Base-by-base conservation (phyloP, 352 stramenopile genomes). In the Globisporangium spiculum region DNA sequence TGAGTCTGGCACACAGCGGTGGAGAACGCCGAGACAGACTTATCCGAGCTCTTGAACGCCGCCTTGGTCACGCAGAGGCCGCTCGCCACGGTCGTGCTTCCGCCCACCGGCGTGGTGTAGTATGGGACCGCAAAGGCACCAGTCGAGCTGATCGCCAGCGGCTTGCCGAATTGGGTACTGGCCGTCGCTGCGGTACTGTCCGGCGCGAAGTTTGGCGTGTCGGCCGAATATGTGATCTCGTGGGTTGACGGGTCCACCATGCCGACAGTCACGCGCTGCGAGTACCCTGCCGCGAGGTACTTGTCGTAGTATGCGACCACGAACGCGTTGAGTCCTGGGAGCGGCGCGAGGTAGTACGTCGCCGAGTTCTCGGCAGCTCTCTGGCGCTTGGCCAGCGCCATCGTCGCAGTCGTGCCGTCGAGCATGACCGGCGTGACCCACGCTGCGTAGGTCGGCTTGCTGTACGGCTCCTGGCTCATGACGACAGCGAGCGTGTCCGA, bases 101-200 rank as follows among this genome's bases (percentile, higher is more conserved):
- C 41, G 5, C 1, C 5, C 14, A n/a, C 41, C 1, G 41, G 16
- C n/a, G 63, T 66, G 16, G n/a, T 66, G 72, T 77, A 88, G 74
- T 88, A 89, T 26, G 76, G 78, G 56, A 89, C 80, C 20, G 83
- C 68, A 41, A 93, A 87, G 6, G 56, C 73, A 10, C 66, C 62
- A 18, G 34, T 58, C n/a, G 63, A 59, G 22, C 65, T 67, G 8
- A 89, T 70, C 1, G 69, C 70, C 26, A 76, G 18, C 0, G 85
- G 78, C 3, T 74, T 63, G 9, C 75, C 81, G 54, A 86, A 88
- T 24, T 73, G 74, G 0, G 69, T 77, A 9, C n/a, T 66, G 38
- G 70, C 50, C 55, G 63, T 46, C 30, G 12, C 14, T 46, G 56
- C 36, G 5, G 60, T 38, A 64, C 86, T 89, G 22, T 52, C 30